phyloP scores from a whole-genome alignment of 352 stramenopile genomes.

The Pythium oligandrum region DNA sequence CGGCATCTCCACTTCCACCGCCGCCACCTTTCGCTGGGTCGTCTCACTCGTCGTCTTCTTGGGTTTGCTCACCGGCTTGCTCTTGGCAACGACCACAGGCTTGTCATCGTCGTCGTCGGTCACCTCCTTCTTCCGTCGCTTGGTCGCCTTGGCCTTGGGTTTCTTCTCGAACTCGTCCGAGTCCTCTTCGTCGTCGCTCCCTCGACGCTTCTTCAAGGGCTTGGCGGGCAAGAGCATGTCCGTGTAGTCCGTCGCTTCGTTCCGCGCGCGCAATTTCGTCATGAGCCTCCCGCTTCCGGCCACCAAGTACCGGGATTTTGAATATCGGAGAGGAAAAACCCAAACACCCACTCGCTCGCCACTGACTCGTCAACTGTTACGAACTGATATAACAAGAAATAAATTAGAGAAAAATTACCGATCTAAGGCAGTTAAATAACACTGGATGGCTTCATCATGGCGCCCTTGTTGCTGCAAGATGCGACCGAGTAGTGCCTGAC shows the following conservation, averaged over 20 bases:
- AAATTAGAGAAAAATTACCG: slow-evolving; percentile 2
- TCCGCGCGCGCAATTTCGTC: slow-evolving; percentile 28
- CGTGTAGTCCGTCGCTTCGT: slow-evolving; percentile 34
- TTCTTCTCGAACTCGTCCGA: slow-evolving; percentile 15
- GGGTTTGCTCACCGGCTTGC: slow-evolving; percentile 1
- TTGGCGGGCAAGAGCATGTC: slow-evolving; percentile 21
- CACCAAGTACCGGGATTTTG: slow-evolving; percentile 5
- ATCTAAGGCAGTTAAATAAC: slow-evolving; percentile 26
- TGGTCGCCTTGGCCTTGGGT: slow-evolving; percentile 9
- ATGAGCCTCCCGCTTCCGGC: slow-evolving; percentile 11
- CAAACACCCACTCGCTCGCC: no score
- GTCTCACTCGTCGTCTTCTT: slow-evolving; percentile 1
- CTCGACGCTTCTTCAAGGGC: no score
- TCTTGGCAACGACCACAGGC: slow-evolving; percentile 2
- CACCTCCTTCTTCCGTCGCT: slow-evolving; percentile 8
- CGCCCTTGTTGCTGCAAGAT: slow-evolving; percentile 15
- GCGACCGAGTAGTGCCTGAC: slow-evolving; percentile 15
- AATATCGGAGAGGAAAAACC: no score
- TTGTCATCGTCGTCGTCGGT: not conserved
- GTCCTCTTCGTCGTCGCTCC: slow-evolving; percentile 14
- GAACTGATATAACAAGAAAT: no score
- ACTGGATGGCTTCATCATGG: slow-evolving; percentile 22
- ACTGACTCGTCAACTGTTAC: no score
- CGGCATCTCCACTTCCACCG: slow-evolving; percentile 9
- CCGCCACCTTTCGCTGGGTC: not conserved